Conservation (phyloP, 2,329 filamentous ascomycete genomes). For the Claviceps quebecensis region DNA sequence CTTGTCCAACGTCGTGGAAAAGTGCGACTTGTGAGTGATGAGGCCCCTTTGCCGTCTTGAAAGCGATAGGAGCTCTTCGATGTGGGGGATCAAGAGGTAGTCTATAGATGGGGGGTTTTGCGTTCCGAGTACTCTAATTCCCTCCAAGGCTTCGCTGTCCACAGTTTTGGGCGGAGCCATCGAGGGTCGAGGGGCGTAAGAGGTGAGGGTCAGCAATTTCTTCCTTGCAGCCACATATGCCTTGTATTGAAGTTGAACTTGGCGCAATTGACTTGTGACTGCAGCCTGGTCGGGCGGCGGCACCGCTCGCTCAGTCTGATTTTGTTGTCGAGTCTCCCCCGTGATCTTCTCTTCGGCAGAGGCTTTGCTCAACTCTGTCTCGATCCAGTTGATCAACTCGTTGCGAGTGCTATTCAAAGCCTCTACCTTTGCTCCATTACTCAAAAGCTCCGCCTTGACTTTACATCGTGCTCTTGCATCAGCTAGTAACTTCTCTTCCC, state of each 20-base stretch:
- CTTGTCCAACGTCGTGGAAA: constrained; percentile 34
- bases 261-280: constrained; percentile 26
- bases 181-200: constrained; percentile 17
- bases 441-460: constrained; percentile 21
- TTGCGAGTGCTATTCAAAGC: constrained; percentile 43
- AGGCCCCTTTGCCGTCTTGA: constrained; percentile 42
- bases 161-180: constrained; percentile 4
- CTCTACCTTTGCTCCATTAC: constrained; percentile 28
- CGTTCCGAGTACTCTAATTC: constrained; percentile 6
- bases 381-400: constrained; percentile 52
- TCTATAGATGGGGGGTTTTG: constrained; percentile 12
- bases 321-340: constrained; percentile 13
- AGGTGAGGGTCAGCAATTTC: constrained; percentile 28
- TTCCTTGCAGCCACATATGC: constrained; percentile 37
- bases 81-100: constrained; percentile 41
- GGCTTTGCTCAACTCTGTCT: constrained; percentile 43
- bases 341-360: constrained; percentile 21
- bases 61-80: constrained; percentile 37
- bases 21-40: constrained; percentile 44
- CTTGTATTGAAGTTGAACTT: constrained; percentile 39
- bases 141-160: constrained; percentile 1
- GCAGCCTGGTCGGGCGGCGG: constrained; percentile 12
- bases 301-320: constrained; percentile 10
- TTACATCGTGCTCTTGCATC: constrained; percentile 28
- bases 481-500: constrained; percentile 40